Evolutionary conservation across 176 grass and related monocot species (phyloP).

Genomic region (Avena atlantica): DNA sequence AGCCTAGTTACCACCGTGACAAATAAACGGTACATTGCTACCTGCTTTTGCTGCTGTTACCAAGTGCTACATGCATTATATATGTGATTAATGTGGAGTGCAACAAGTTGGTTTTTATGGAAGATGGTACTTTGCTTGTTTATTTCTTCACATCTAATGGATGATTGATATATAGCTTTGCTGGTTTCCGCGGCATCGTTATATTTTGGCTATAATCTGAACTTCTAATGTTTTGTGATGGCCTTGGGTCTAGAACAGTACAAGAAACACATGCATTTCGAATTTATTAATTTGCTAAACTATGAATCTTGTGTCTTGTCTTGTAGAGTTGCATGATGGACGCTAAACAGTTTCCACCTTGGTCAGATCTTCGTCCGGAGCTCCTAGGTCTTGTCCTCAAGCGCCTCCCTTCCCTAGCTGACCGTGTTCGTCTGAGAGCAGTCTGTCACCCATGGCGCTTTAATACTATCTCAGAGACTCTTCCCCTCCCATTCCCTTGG

Average conservation of each 20-base stretch:
- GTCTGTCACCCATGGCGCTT: constrained; percentile 20
- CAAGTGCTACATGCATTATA: neutral
- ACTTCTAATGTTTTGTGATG: neutral
- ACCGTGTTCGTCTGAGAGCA: constrained; percentile 19
- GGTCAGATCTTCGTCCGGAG: neutral
- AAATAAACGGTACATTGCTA: neutral
- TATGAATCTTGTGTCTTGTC: neutral
- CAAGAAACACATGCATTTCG: neutral
- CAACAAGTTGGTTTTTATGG: neutral
- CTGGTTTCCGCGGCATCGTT: neutral
- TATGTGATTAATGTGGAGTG: neutral
- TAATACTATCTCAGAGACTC: neutral
- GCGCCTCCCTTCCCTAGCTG: constrained; percentile 9
- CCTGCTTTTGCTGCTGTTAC: neutral
- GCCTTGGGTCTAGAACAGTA: neutral
- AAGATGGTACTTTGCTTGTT: neutral
- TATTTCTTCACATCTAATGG: neutral
- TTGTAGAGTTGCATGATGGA: neutral
- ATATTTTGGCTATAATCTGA: neutral
- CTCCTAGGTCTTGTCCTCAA: constrained; percentile 9
- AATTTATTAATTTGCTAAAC: neutral
- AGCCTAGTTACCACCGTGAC: neutral
- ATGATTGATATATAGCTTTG: neutral
- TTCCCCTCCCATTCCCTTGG: constrained; percentile 24
- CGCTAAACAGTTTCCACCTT: neutral